These are phyloP conservation scores for Malassezia dermatis DNA, from an alignment of 1,284 basidiomycete genomes.

Conservation along the genomic window DNA sequence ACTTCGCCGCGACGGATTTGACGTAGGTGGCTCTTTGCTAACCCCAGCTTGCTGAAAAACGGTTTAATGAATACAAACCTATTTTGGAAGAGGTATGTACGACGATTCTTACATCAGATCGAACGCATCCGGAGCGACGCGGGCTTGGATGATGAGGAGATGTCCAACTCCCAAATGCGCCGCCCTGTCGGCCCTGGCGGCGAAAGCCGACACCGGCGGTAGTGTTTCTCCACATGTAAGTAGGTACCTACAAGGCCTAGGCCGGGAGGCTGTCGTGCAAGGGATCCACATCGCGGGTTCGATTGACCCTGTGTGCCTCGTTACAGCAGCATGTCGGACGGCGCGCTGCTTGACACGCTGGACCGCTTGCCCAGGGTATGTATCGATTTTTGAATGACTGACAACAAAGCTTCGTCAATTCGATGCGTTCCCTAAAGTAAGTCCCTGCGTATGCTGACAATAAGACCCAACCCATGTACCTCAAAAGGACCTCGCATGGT, in stretches of 20 bases:
- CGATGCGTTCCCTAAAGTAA: slow-evolving; percentile 46
- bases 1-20: slow-evolving; percentile 59
- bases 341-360: slow-evolving; percentile 28
- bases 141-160: slow-evolving; percentile 74
- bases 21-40: slow-evolving; percentile 25
- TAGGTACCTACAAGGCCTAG: neutral
- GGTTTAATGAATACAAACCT: slow-evolving; percentile 43
- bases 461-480: slow-evolving; percentile 66
- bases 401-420: slow-evolving; percentile 32
- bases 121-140: slow-evolving; percentile 74
- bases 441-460: neutral
- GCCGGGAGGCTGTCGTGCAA: neutral
- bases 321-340: slow-evolving; percentile 25
- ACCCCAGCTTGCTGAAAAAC: slow-evolving; percentile 29
- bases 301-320: neutral
- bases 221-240: neutral
- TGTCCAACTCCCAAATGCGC: slow-evolving; percentile 43
- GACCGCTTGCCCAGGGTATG: slow-evolving; percentile 34
- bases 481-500: slow-evolving; percentile 68
- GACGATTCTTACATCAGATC: slow-evolving; percentile 49
- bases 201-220: slow-evolving; percentile 40
- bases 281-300: neutral
- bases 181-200: slow-evolving; percentile 46
- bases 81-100: slow-evolving; percentile 32
- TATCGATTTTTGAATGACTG: neutral